Evolutionary conservation across 1,139 yeast species (phyloP).

Genomic region (Pichia sp.): DNA sequence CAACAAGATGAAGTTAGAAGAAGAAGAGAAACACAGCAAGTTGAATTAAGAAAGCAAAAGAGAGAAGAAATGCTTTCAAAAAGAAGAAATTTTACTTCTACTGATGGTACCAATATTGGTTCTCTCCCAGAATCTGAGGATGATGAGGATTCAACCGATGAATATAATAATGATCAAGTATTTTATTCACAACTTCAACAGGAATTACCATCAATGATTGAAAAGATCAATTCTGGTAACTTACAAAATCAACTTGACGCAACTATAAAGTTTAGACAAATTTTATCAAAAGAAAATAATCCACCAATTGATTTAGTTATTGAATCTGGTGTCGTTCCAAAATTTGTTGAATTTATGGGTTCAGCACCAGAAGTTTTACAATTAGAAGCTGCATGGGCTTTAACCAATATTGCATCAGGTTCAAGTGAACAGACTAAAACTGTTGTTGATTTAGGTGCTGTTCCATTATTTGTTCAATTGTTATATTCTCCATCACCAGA

Average conservation of each 20-base stretch:
- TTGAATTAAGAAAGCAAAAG: slow-evolving; percentile 92
- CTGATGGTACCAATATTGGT: slow-evolving; percentile 14
- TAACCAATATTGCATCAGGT: slow-evolving; percentile 97
- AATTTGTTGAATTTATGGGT: slow-evolving; percentile 79
- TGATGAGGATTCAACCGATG: slow-evolving; percentile 39
- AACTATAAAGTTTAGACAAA: slow-evolving; percentile 88
- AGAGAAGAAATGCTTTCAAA: slow-evolving; percentile 92
- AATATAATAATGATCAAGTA: slow-evolving; percentile 39
- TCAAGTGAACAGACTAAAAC: slow-evolving; percentile 80
- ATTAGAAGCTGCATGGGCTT: slow-evolving; percentile 98
- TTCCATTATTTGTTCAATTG: slow-evolving; percentile 81
- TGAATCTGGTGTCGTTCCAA: slow-evolving; percentile 87
- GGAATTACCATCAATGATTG: slow-evolving; percentile 83
- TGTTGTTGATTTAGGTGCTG: slow-evolving; percentile 91
- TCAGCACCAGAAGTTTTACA: slow-evolving; percentile 80
- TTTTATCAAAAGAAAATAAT: slow-evolving; percentile 86
- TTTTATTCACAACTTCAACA: slow-evolving; percentile 56
- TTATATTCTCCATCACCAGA: slow-evolving; percentile 77
- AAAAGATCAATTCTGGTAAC: slow-evolving; percentile 69
- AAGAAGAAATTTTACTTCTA: slow-evolving; percentile 67
- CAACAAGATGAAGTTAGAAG: slow-evolving; percentile 95
- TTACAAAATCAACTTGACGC: slow-evolving; percentile 82
- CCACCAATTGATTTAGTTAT: slow-evolving; percentile 97
- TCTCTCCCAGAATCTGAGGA: slow-evolving; percentile 30
- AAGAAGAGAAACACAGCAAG: slow-evolving; percentile 96